phyloP scores from a whole-genome alignment of 805 yeast genomes.

The Wickerhamiella azymoides region DNA sequence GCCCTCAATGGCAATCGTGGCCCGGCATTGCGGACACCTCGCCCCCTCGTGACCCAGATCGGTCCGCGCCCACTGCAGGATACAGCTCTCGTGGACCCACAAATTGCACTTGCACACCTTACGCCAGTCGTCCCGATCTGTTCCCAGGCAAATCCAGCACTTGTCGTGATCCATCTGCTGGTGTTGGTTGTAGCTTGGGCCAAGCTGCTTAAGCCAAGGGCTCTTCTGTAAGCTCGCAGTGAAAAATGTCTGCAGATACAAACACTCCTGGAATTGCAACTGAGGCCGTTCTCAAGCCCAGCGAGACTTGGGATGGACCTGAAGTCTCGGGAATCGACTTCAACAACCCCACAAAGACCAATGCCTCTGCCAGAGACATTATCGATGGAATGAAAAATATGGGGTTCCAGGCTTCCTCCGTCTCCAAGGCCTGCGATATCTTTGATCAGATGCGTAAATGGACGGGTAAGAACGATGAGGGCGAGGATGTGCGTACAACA shows the following conservation, averaged over 20 bases:
- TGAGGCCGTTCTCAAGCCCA: conserved; percentile 80
- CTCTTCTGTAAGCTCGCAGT: too few relatives aligned
- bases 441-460: conserved; percentile 84
- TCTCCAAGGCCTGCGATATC: conserved; percentile 81
- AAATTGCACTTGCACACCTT: conserved; percentile 34
- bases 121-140: conserved; percentile 27
- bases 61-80: conserved; percentile 31
- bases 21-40: conserved; percentile 25
- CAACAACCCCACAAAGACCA: conserved; percentile 56
- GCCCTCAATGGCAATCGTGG: conserved; percentile 16
- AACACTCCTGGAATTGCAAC: conserved; percentile 54
- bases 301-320: conserved; percentile 64
- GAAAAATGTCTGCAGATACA: background rate
- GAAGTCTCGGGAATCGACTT: conserved; percentile 85
- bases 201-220: background rate
- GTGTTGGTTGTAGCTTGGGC: too few relatives aligned
- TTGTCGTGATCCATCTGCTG: background rate
- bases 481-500: conserved; percentile 58
- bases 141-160: conserved; percentile 11
- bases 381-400: conserved; percentile 74
- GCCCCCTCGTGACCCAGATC: conserved; percentile 17
- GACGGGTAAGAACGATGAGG: conserved; percentile 69
- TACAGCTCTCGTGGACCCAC: conserved; percentile 33
- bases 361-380: conserved; percentile 68
- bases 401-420: conserved; percentile 93